These are phyloP conservation scores for Neurospora tetrasperma DNA, from an alignment of 495 filamentous ascomycete species.

Conservation along the genomic window DNA sequence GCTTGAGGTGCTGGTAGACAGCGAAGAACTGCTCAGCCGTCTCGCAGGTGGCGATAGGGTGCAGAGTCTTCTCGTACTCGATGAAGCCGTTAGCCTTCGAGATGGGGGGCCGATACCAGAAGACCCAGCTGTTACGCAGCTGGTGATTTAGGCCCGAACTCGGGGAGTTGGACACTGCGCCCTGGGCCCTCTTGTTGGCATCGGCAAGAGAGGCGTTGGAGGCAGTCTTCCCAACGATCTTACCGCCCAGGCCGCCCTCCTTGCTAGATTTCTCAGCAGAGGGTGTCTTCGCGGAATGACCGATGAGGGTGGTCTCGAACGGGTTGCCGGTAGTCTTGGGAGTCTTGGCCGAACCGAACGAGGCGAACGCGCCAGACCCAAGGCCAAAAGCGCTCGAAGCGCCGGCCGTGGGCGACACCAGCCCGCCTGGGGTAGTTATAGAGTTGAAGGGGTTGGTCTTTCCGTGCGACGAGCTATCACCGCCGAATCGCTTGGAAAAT, in stretches of 20 bases:
- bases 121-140: constrained; percentile 83
- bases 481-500: constrained; percentile 61
- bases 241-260: constrained; percentile 38
- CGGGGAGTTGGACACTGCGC: constrained; percentile 13
- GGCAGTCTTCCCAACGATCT: constrained; percentile 26
- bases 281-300: constrained; percentile 53
- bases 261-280: constrained; percentile 46
- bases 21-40: constrained; percentile 87
- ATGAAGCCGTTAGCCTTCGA: constrained; percentile 79
- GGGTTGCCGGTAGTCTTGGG: constrained; percentile 80
- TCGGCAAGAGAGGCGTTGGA: constrained; percentile 35
- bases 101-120: constrained; percentile 93
- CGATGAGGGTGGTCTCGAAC: constrained; percentile 55
- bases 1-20: constrained; percentile 84
- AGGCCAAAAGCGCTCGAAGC: constrained; percentile 91
- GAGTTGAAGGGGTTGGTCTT: constrained; percentile 81
- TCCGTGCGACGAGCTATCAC: constrained; percentile 65
- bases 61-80: constrained; percentile 95
- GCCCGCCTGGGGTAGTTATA: constrained; percentile 58
- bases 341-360: constrained; percentile 79
- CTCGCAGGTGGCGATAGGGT: constrained; percentile 69
- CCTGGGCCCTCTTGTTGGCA: constrained; percentile 17
- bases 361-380: constrained; percentile 91
- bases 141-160: constrained; percentile 36
- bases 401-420: constrained; percentile 78